Evolutionary conservation across 257 asterid species (phyloP).

Genomic region (Handroanthus guayacan): DNA sequence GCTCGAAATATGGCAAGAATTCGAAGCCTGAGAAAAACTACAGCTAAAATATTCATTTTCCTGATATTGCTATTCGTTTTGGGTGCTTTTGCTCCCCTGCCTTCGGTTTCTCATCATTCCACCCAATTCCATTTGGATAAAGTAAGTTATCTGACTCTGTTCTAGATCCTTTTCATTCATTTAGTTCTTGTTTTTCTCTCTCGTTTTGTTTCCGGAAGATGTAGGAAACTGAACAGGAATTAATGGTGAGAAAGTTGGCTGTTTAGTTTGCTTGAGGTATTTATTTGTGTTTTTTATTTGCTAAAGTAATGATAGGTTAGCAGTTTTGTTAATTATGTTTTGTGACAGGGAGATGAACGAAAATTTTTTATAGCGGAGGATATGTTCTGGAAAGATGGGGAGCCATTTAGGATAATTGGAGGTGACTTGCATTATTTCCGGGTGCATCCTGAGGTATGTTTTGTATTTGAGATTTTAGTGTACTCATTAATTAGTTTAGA

Average conservation of each 20-base stretch:
- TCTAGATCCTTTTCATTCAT: background rate
- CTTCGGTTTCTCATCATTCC: conserved; percentile 50
- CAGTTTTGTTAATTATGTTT: conserved; percentile 14
- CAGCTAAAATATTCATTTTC: conserved; percentile 39
- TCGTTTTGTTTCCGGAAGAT: background rate
- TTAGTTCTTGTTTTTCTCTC: background rate
- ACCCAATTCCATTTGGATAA: conserved; percentile 43
- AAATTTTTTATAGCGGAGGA: conserved; percentile 80
- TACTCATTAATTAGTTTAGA: background rate
- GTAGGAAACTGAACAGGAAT: conserved; percentile 19
- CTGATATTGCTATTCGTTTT: conserved; percentile 51
- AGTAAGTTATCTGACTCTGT: conserved; percentile 35
- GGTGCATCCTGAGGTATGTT: conserved; percentile 80
- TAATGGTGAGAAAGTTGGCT: background rate
- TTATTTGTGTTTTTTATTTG: conserved; percentile 7
- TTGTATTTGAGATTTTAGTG: background rate
- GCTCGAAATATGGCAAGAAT: conserved; percentile 50
- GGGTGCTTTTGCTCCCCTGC: conserved; percentile 66
- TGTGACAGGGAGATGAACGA: conserved; percentile 52
- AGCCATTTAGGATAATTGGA: conserved; percentile 85
- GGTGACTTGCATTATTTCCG: conserved; percentile 95
- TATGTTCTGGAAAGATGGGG: conserved; percentile 89
- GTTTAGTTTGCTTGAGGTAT: conserved; percentile 23
- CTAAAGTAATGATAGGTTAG: conserved; percentile 6
- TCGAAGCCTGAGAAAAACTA: conserved; percentile 35